Evolutionary conservation across 2,329 filamentous ascomycete species (phyloP).

Genomic region (Pseudogymnoascus sp.): DNA sequence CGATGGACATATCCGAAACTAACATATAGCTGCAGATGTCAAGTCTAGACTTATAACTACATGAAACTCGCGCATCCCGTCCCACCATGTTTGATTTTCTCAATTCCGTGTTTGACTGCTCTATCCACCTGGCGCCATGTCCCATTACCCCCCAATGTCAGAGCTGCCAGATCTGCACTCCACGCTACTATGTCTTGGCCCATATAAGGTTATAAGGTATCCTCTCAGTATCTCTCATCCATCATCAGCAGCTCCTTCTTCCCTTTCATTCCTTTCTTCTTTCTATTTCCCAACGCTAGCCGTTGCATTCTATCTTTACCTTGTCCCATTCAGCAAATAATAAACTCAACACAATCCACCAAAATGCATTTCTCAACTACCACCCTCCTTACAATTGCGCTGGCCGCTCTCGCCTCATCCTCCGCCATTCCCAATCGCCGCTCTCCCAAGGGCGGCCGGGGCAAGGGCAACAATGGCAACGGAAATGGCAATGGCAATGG

Average conservation of each 20-base stretch:
- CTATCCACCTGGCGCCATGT: not conserved
- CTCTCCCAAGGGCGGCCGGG: not conserved
- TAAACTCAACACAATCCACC: not conserved
- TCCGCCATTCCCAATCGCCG: not conserved
- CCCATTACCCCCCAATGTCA: not conserved
- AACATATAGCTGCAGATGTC: not conserved
- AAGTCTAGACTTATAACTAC: not conserved
- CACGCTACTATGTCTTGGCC: not conserved
- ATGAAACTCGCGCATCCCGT: not conserved
- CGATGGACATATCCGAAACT: not conserved
- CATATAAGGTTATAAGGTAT: constrained; percentile 5
- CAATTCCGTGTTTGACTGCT: not conserved
- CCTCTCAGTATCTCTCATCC: not conserved
- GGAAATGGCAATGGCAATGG: not conserved
- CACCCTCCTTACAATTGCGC: not conserved
- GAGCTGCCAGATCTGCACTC: not conserved
- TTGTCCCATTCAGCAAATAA: not conserved
- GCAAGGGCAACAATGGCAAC: not conserved
- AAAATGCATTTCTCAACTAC: not conserved
- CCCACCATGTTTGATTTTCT: not conserved
- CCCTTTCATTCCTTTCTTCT: not conserved
- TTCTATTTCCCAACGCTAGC: not conserved
- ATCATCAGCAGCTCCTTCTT: not conserved
- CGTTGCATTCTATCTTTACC: not conserved
- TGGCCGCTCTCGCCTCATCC: constrained; percentile 4